Evolutionary conservation across 371 early-diverging fungal genomes (phyloP).

Genomic region (Basidiobolus heterosporus): DNA sequence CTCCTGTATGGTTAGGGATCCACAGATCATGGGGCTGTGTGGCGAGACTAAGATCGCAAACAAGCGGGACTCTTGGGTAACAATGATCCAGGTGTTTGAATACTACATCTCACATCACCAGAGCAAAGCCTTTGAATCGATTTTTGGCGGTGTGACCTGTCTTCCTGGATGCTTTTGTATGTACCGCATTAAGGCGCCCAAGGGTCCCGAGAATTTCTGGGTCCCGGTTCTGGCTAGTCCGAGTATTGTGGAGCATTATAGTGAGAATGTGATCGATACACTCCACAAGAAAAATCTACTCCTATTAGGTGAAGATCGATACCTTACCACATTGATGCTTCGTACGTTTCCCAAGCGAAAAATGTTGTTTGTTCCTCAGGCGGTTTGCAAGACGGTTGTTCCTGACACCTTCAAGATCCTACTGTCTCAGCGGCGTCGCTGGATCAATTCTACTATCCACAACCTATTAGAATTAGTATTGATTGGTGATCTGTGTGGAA

Average conservation of each 20-base stretch:
- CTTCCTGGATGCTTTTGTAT: conserved; percentile 95
- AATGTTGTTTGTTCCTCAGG: conserved; percentile 93
- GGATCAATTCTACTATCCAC: conserved; percentile 99
- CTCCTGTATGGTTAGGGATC: conserved; percentile 56
- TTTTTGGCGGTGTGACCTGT: conserved; percentile 95
- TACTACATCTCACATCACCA: conserved; percentile 92
- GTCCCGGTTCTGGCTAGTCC: conserved; percentile 83
- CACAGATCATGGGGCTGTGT: conserved; percentile 62
- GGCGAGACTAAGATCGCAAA: conserved; percentile 78
- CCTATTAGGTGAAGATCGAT: conserved; percentile 96
- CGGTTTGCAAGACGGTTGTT: conserved; percentile 94
- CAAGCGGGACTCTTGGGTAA: conserved; percentile 63
- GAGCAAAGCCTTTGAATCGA: conserved; percentile 82
- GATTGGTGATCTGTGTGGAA: conserved; percentile 93
- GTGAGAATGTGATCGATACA: conserved; percentile 90
- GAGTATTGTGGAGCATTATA: conserved; percentile 87
- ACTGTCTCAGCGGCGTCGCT: conserved; percentile 94
- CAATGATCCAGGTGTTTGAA: conserved; percentile 90
- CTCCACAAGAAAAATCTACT: conserved; percentile 97
- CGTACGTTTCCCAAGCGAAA: conserved; percentile 91
- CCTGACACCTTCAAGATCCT: conserved; percentile 89
- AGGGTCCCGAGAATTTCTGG: conserved; percentile 59
- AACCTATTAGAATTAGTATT: conserved; percentile 90
- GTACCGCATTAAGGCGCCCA: conserved; percentile 79
- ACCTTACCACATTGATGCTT: conserved; percentile 95